Conservation (phyloP, 2,329 filamentous ascomycete genomes). For the Fusarium nodosum region DNA sequence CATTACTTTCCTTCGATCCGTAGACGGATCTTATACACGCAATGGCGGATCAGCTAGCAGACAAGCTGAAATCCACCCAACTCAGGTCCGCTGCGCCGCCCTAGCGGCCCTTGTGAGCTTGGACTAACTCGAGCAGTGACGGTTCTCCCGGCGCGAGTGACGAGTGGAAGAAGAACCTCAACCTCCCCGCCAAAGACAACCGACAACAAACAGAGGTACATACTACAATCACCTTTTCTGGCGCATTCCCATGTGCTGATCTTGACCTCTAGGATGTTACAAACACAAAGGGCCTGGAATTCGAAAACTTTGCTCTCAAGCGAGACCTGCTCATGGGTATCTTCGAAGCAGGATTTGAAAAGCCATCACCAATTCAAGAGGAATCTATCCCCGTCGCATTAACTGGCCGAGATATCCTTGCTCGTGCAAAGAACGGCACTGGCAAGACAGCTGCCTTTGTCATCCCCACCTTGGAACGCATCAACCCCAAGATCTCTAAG, state of each 20-base stretch:
- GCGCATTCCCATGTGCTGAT: conserved; percentile 36
- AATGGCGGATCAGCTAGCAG: conserved; percentile 63
- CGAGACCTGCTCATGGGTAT: conserved; percentile 98
- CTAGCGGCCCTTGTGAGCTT: conserved; percentile 44
- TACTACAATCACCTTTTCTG: conserved; percentile 14
- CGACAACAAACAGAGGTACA: conserved; percentile 84
- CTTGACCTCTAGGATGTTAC: conserved; percentile 83
- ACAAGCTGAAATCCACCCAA: conserved; percentile 60
- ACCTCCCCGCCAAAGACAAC: conserved; percentile 79
- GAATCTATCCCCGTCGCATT: conserved; percentile 97
- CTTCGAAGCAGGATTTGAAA: conserved; percentile 98
- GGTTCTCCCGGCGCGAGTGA: conserved; percentile 61
- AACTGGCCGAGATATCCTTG: conserved; percentile 93
- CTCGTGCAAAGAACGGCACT: conserved; percentile 97
- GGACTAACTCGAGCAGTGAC: conserved; percentile 62
- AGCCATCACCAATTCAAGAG: conserved; percentile 99
- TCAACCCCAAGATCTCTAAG: conserved; percentile 96
- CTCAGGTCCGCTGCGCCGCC: conserved; percentile 56
- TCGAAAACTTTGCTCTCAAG: conserved; percentile 96
- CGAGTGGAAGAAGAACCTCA: conserved; percentile 82
- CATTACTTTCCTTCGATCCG: conserved; percentile 44
- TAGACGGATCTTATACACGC: conserved; percentile 50
- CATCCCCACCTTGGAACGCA: conserved; percentile 93
- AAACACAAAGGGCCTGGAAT: conserved; percentile 96
- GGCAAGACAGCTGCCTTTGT: conserved; percentile 99